Evolutionary conservation across 441 rosid genomes (phyloP).

Genomic region (Adansonia madagascariensis): DNA sequence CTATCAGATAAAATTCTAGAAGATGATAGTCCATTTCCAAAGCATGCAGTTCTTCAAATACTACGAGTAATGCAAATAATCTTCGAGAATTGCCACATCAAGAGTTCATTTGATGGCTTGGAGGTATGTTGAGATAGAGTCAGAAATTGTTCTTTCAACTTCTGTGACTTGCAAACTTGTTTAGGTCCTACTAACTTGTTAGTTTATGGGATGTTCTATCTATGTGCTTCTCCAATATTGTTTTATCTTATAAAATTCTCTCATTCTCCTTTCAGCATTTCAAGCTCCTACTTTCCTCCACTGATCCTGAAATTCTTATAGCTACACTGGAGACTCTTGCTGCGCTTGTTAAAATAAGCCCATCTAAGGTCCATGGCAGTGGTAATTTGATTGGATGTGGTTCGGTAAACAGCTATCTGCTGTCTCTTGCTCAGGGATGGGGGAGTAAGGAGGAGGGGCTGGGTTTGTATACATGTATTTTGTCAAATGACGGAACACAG

Average conservation of each 20-base stretch:
- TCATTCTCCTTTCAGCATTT: constrained; percentile 69
- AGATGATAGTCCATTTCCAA: constrained; percentile 78
- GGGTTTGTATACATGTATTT: constrained; percentile 93
- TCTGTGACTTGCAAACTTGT: neutral
- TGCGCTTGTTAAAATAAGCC: constrained; percentile 89
- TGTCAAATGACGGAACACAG: constrained; percentile 84
- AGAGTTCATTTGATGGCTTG: constrained; percentile 89
- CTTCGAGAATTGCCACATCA: constrained; percentile 92
- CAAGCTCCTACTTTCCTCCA: constrained; percentile 88
- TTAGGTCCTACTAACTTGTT: neutral
- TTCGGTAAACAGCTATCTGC: constrained; percentile 77
- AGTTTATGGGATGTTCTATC: constrained; percentile 1
- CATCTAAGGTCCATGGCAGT: constrained; percentile 87
- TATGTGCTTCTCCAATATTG: constrained; percentile 13
- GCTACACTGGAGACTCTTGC: constrained; percentile 90
- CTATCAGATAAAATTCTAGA: constrained; percentile 73
- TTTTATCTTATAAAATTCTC: constrained; percentile 30
- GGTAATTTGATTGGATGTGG: constrained; percentile 92
- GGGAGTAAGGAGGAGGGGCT: constrained; percentile 99
- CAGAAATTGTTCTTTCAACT: neutral
- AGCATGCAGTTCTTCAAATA: constrained; percentile 83
- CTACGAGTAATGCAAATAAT: constrained; percentile 89
- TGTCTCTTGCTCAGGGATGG: constrained; percentile 98
- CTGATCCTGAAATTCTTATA: constrained; percentile 94
- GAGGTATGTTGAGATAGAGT: constrained; percentile 59